Conservation (phyloP, 2,329 filamentous ascomycete species). For the Xylariaceae sp. region DNA sequence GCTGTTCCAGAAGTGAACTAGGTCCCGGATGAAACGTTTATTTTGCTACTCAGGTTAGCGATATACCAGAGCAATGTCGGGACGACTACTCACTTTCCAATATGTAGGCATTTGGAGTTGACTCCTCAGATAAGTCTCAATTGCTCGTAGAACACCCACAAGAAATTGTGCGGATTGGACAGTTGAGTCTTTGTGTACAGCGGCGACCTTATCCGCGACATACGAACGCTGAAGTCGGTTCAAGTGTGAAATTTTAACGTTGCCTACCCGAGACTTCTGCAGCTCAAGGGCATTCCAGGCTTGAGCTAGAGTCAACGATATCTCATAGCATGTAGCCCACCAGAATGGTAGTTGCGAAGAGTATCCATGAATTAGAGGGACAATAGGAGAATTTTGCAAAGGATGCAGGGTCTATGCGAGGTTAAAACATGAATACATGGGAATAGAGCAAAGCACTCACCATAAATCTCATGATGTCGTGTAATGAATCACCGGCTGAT, state of each 20-base stretch:
- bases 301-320: constrained; percentile 42
- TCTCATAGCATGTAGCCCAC: constrained; percentile 51
- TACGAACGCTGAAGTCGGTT: constrained; percentile 59
- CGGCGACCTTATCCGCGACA: constrained; percentile 50
- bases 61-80: neutral
- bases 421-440: constrained; percentile 35
- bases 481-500: constrained; percentile 29
- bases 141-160: constrained; percentile 37
- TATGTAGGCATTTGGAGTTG: constrained; percentile 27
- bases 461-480: constrained; percentile 40
- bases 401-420: constrained; percentile 53
- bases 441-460: constrained; percentile 35
- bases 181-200: constrained; percentile 59
- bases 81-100: constrained; percentile 33
- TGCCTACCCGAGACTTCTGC: constrained; percentile 41
- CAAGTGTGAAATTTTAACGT: constrained; percentile 49
- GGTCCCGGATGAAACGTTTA: constrained; percentile 34
- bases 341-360: constrained; percentile 41
- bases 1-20: constrained; percentile 53
- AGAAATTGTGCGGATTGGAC: constrained; percentile 52
- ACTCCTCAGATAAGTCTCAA: constrained; percentile 43
- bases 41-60: constrained; percentile 30
- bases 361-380: constrained; percentile 41
- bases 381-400: constrained; percentile 53
- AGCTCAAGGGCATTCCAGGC: constrained; percentile 41